Evolutionary conservation across 345 rosid species (phyloP), one percentile per base, ranked within the genome.

Genomic region (Leavenworthia alabamica): DNA sequence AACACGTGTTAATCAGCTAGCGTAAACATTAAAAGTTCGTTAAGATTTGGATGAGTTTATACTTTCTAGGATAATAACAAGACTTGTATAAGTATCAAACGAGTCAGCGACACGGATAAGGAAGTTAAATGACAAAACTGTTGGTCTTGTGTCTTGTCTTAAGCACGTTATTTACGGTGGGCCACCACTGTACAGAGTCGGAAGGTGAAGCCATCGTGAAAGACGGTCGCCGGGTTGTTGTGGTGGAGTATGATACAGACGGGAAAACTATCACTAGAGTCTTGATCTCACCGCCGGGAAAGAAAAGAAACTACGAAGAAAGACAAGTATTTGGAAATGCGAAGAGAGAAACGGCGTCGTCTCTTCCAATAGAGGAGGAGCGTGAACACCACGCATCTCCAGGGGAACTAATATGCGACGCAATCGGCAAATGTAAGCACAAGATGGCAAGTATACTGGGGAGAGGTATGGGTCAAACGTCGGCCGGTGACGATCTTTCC

Each of bases 261-360:
- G 85, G 77, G 5, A 75, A 83, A 33, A 75, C 53, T 32, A 86
- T 73, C 60, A 85, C 88, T 62, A 83, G 84, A 67, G 75, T 83
- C 17, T 78, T 79, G 6, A 74, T 85, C 68, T 80, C 88, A 3
- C 76, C 83, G 0, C 74, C 77, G 15, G 32, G 10, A n/a, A 59
- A 35, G 46, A 13, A 28, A 37, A 17, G 8, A 6, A 28, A 16
- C 51, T 11, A 43, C 22, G 17, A 44, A 37, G 41, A 36, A 11
- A 17, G 47, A 37, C 36, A 36, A 11, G 22, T 33, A 53, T 42
- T 54, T 9, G 64, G 48, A 3, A 39, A 55, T 22, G 47, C 20
- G n/a, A 56, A 70, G 8, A 65, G 58, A 47, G 70, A 76, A 56
- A 64, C 74, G 24, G 15, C 67, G 20, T 53, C 78, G 1, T 66